Evolutionary conservation across 2,329 filamentous ascomycete genomes (phyloP), one percentile per base, ranked within the genome.

Genomic region (Fusarium hostae): DNA sequence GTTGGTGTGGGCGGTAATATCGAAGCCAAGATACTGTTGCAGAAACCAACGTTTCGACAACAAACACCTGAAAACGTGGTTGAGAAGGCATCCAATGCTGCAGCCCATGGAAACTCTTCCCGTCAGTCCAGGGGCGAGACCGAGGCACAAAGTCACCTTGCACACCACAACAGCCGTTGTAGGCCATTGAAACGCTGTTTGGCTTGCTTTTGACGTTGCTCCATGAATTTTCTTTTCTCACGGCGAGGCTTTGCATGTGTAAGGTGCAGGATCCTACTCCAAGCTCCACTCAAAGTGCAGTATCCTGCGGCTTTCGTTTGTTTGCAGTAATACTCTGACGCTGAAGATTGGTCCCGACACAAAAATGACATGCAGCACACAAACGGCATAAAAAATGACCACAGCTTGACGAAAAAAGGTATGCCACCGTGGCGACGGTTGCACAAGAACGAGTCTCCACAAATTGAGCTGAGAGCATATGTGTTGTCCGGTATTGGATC

Each of bases 41-140:
- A 59, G 28, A 62, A 54, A 37, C 30, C 16, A 61, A 28, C 59
- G 63, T 70, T 72, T 73, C 63, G 65, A 68, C 32, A 63, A 40
- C 67, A 76, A 63, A 66, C 66, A 55, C 40, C 39, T 24, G 40
- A 55, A 72, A 66, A 68, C 59, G 63, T 63, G 55, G 65, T 63
- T 20, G 22, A 63, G 56, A 64, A 67, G 63, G 70, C 59, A 66
- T 57, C 22, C 32, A 37, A 56, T 52, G 26, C 41, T 61, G 60
- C 47, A 39, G 32, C 30, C 47, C 45, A 48, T 52, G 26, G 10
- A 30, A 43, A 30, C 32, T 43, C 44, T 28, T 28, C 34, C 56
- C 37, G n/a, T 32, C 39, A 44, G 61, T 51, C n/a, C 32, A 30
- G n/a, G n/a, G 40, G 34, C 16, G 22, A 35, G 22, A 41, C 52